A percentile compares a stretch with the other conserved stretches of the same genome.
Conservation (phyloP, 768 basidiomycete species). For the Leucocoprinus sp. region DNA sequence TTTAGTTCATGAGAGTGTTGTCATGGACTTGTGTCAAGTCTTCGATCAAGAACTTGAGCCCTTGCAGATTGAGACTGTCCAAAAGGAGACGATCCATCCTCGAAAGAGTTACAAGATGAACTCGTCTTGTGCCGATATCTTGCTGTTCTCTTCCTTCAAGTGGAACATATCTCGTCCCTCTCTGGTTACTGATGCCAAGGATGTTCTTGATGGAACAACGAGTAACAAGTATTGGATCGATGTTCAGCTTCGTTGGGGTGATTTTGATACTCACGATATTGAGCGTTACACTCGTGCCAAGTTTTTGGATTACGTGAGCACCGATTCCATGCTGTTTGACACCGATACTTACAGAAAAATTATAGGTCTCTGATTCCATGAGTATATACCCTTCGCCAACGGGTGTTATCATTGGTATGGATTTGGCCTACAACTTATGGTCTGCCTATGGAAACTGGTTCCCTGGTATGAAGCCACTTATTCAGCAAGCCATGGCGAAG, state of each 20-base stretch:
- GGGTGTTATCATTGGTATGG: slow-evolving; percentile 98
- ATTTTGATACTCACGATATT: slow-evolving; percentile 98
- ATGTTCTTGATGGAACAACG: slow-evolving; percentile 94
- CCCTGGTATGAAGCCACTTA: slow-evolving; percentile 96
- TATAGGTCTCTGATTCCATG: slow-evolving; percentile 88
- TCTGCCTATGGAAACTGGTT: slow-evolving; percentile 99
- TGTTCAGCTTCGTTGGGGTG: slow-evolving; percentile 92
- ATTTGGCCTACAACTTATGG: slow-evolving; percentile 96
- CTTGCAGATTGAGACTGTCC: slow-evolving; percentile 96
- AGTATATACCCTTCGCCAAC: slow-evolving; percentile 99
- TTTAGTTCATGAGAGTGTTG: slow-evolving; percentile 23
- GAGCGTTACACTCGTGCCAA: slow-evolving; percentile 98
- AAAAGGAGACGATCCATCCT: slow-evolving; percentile 99
- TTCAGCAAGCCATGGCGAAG: slow-evolving; percentile 99
- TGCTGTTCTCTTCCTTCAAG: slow-evolving; percentile 94
- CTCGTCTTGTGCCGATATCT: slow-evolving; percentile 97
- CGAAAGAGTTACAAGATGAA: slow-evolving; percentile 99
- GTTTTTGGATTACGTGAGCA: slow-evolving; percentile 89
- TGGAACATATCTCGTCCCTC: slow-evolving; percentile 98
- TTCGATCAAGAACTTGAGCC: slow-evolving; percentile 99
- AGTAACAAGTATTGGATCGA: slow-evolving; percentile 99
- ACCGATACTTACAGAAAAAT: slow-evolving; percentile 3
- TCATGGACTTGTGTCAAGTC: slow-evolving; percentile 63
- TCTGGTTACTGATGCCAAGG: slow-evolving; percentile 91
- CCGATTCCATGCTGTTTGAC: neutral